Conservation (phyloP, 257 asterid genomes). For the Solanum chaucha region DNA sequence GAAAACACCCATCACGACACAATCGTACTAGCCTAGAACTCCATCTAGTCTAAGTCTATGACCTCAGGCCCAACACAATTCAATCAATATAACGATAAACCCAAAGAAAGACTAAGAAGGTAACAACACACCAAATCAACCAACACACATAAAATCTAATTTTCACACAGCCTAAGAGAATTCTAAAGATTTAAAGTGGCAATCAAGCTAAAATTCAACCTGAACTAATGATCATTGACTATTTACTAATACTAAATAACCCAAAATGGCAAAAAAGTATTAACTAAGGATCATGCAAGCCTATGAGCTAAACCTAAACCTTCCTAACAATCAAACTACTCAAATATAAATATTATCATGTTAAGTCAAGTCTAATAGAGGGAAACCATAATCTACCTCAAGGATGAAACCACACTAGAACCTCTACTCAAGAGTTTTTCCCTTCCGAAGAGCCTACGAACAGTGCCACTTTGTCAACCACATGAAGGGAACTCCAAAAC, state of each 20-base stretch:
- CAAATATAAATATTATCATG: no score
- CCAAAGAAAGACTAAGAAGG: no score
- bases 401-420: neutral
- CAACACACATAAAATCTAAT: neutral
- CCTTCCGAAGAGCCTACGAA: neutral
- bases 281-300: neutral
- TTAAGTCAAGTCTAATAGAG: neutral
- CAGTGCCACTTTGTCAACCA: neutral
- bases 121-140: no score
- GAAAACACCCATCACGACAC: no score
- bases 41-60: no score
- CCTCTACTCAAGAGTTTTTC: neutral
- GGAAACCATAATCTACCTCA: neutral
- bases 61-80: no score
- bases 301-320: neutral
- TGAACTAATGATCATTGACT: neutral
- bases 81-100: no score
- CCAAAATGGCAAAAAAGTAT: neutral
- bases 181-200: neutral
- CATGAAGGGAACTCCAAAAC: neutral
- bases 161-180: neutral
- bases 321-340: neutral
- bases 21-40: no score
- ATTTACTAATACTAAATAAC: neutral
- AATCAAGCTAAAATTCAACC: neutral